phyloP scores from a whole-genome alignment of 2,329 filamentous ascomycete species.

The Verticillium nubilum region DNA sequence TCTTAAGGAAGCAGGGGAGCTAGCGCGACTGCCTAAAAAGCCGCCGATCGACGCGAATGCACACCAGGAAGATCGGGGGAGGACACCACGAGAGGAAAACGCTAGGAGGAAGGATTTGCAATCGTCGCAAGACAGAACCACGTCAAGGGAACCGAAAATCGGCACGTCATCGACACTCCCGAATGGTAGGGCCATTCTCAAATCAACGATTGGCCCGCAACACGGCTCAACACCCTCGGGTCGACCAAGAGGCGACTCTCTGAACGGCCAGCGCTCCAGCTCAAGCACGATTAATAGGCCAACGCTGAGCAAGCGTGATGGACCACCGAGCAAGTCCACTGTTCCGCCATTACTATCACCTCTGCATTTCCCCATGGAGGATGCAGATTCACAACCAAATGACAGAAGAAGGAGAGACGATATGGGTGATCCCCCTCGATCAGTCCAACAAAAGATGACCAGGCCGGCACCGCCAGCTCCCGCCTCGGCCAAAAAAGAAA shows the following conservation, averaged over 20 bases:
- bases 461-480: constrained; percentile 17
- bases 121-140: constrained; percentile 20
- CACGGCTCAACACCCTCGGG: constrained; percentile 25
- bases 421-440: constrained; percentile 8
- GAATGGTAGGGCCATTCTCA: constrained; percentile 30
- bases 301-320: constrained; percentile 32
- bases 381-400: constrained; percentile 17
- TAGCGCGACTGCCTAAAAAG: constrained; percentile 40
- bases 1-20: constrained; percentile 36
- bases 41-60: constrained; percentile 31
- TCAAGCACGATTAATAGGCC: constrained; percentile 24
- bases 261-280: constrained; percentile 36
- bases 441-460: not conserved
- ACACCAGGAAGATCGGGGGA: constrained; percentile 23
- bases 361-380: constrained; percentile 39
- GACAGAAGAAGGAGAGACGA: constrained; percentile 21
- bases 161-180: constrained; percentile 21
- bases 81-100: constrained; percentile 25
- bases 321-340: constrained; percentile 26
- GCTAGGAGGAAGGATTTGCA: constrained; percentile 22
- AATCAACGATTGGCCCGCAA: constrained; percentile 17
- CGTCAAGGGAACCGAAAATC: constrained; percentile 21
- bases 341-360: constrained; percentile 51
- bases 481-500: constrained; percentile 30
- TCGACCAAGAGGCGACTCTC: constrained; percentile 31